phyloP scores from a whole-genome alignment of 495 filamentous ascomycete genomes.

The Letharia columbiana region DNA sequence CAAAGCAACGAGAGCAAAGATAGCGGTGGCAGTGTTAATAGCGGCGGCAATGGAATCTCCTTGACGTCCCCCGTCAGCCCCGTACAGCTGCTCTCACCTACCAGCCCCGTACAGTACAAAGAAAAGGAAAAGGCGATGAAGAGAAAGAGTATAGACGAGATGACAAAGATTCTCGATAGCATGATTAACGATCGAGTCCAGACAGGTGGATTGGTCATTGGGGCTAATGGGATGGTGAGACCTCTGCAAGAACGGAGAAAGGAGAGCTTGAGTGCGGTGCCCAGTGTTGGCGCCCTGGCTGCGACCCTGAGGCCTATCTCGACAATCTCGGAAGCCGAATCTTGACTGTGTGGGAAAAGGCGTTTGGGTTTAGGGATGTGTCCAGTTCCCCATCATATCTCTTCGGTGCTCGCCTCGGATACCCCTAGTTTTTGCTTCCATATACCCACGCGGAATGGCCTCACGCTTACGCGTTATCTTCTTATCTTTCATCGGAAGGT shows the following conservation, averaged over 20 bases:
- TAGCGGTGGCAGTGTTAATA: conserved; percentile 21
- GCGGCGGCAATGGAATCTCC: conserved; percentile 13
- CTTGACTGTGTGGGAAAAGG: neutral
- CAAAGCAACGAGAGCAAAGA: conserved; percentile 30
- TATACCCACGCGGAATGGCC: neutral
- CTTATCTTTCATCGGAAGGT: neutral
- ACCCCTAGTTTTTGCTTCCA: neutral
- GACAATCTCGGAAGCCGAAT: conserved; percentile 20
- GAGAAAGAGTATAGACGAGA: conserved; percentile 71
- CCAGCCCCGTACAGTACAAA: conserved; percentile 13
- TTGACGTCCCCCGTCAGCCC: conserved; percentile 24
- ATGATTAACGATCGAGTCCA: conserved; percentile 88
- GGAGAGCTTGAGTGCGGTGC: conserved; percentile 15
- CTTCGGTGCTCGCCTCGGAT: neutral
- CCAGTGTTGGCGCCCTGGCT: conserved; percentile 22
- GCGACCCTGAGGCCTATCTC: conserved; percentile 20
- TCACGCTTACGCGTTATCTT: neutral
- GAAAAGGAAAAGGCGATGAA: conserved; percentile 38
- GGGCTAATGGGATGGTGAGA: conserved; percentile 47
- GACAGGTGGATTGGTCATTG: conserved; percentile 53
- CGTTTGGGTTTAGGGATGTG: neutral
- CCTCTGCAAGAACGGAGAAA: conserved; percentile 30
- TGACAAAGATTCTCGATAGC: conserved; percentile 82
- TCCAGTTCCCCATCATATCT: neutral
- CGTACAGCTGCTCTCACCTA: conserved; percentile 25